Evolutionary conservation across 2,329 filamentous ascomycete genomes (phyloP).

Genomic region (Fonsecaea multimorphosa): DNA sequence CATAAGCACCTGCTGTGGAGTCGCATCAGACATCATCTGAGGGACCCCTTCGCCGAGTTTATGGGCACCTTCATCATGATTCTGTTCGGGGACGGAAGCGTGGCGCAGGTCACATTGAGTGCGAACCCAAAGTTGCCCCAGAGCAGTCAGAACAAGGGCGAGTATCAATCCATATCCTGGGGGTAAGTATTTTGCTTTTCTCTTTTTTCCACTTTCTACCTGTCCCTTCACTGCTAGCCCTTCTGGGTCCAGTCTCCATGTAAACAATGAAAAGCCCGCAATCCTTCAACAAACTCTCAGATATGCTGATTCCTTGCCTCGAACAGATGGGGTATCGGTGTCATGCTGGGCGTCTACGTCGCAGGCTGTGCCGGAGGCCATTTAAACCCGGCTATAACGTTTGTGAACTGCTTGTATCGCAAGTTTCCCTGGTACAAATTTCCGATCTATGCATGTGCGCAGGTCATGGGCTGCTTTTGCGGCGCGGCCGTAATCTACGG

Average conservation of each 20-base stretch:
- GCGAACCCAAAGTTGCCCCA: constrained; percentile 35
- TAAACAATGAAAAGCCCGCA: not conserved
- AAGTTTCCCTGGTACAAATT: constrained; percentile 66
- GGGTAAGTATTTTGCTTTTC: constrained; percentile 41
- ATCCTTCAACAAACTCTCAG: not conserved
- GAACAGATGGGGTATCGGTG: constrained; percentile 58
- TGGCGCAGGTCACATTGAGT: constrained; percentile 67
- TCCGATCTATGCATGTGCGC: constrained; percentile 66
- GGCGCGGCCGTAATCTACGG: constrained; percentile 61
- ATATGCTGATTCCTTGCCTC: not conserved
- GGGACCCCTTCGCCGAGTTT: constrained; percentile 66
- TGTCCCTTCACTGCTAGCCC: not conserved
- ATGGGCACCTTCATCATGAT: constrained; percentile 66
- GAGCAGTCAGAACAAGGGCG: constrained; percentile 40
- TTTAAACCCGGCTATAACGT: constrained; percentile 68
- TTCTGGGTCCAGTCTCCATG: not conserved
- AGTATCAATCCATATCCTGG: constrained; percentile 52
- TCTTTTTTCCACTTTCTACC: constrained; percentile 15
- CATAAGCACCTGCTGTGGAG: constrained; percentile 56
- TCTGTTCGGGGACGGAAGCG: constrained; percentile 67
- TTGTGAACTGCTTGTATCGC: constrained; percentile 68
- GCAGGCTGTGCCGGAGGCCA: constrained; percentile 62
- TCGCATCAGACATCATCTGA: constrained; percentile 54
- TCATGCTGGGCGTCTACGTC: constrained; percentile 70
- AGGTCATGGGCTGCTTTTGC: constrained; percentile 67